These are phyloP conservation scores for Mycena kentingensis DNA, from an alignment of 768 basidiomycete genomes.

Conservation along the genomic window DNA sequence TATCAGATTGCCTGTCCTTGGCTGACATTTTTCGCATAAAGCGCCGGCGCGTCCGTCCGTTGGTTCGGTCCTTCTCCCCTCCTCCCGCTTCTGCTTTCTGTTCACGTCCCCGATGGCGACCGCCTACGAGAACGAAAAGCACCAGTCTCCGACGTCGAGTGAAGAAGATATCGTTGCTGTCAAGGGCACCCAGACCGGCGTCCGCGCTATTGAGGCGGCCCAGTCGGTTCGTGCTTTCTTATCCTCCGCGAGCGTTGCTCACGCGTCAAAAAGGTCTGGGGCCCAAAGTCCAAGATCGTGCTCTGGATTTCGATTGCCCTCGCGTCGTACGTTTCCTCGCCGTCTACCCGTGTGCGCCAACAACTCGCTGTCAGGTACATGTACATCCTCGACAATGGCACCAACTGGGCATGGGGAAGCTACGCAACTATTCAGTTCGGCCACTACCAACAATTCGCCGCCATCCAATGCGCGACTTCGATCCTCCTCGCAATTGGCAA, in stretches of 20 bases:
- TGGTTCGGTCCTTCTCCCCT: too few species aligned
- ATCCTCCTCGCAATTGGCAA: conserved; percentile 24
- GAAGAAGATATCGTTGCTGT: conserved; percentile 10
- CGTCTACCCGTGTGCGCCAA: not conserved
- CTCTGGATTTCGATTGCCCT: conserved; percentile 22
- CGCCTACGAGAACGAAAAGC: too few species aligned
- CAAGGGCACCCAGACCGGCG: conserved; percentile 18
- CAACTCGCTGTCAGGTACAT: conserved; percentile 11
- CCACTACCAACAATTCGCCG: conserved; percentile 22
- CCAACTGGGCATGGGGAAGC: conserved; percentile 26
- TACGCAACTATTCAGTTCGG: conserved; percentile 22
- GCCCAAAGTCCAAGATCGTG: conserved; percentile 20
- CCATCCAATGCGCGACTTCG: conserved; percentile 22
- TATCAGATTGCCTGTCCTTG: too few species aligned
- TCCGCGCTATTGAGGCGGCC: conserved; percentile 19
- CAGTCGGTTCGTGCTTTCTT: conserved; percentile 14
- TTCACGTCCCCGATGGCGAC: too few species aligned
- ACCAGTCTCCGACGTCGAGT: conserved; percentile 8
- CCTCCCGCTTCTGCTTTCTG: too few species aligned
- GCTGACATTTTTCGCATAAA: too few species aligned
- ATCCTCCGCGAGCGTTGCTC: not conserved
- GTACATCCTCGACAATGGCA: conserved; percentile 17
- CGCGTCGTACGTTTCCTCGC: conserved; percentile 13
- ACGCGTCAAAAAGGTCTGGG: conserved; percentile 17
- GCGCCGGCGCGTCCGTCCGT: too few species aligned